These are phyloP conservation scores for Ogataea pini DNA, from an alignment of 805 yeast genomes.

Conservation along the genomic window DNA sequence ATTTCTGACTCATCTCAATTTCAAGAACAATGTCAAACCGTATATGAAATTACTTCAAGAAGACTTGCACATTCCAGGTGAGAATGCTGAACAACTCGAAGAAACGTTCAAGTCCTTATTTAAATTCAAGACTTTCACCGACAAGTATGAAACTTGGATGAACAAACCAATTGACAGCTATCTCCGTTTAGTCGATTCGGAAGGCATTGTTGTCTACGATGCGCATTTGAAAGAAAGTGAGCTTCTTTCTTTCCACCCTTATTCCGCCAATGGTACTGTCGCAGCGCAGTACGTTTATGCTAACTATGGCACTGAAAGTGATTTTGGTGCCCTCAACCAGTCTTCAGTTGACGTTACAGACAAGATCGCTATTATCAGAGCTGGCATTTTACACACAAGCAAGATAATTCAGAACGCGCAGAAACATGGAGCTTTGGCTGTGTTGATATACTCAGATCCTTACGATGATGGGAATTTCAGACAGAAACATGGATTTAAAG, in stretches of 20 bases:
- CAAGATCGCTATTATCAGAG: conserved; percentile 61
- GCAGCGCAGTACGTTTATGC: conserved; percentile 56
- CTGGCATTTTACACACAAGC: conserved; percentile 52
- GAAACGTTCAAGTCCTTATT: conserved; percentile 17
- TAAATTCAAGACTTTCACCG: conserved; percentile 45
- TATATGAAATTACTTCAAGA: conserved; percentile 23
- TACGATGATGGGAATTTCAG: conserved; percentile 61
- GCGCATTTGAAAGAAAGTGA: conserved; percentile 53
- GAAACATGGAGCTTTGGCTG: conserved; percentile 61
- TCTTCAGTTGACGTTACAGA: conserved; percentile 47
- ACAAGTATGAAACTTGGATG: conserved; percentile 58
- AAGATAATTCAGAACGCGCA: conserved; percentile 64
- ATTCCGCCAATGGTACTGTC: conserved; percentile 64
- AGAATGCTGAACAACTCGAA: conserved; percentile 21
- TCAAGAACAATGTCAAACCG: conserved; percentile 23
- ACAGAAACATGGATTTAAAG: conserved; percentile 51
- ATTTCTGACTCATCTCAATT: conserved; percentile 37
- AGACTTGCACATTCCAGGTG: conserved; percentile 29
- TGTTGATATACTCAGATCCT: conserved; percentile 57
- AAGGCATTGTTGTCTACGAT: conserved; percentile 41
- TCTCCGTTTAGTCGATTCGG: conserved; percentile 38
- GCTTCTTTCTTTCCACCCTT: conserved; percentile 53
- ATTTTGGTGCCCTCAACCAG: conserved; percentile 45
- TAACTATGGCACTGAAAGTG: conserved; percentile 59
- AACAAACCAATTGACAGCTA: conserved; percentile 51